Base-by-base conservation (phyloP, 345 rosid species). In the Cochlearia excelsa region DNA sequence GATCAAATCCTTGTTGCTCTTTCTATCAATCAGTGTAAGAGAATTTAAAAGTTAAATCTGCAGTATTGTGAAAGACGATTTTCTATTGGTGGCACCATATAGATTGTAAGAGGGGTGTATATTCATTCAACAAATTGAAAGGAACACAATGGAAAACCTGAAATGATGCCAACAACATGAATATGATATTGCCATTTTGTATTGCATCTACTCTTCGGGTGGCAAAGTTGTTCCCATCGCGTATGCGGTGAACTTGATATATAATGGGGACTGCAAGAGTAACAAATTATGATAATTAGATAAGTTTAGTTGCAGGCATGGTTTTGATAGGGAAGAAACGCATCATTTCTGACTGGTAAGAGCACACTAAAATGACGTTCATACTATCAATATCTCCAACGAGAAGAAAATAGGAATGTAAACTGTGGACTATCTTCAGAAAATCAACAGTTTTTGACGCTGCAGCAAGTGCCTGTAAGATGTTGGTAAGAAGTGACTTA, bases 401-500 rank as follows among this genome's bases (percentile, higher is more conserved):
- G 35, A 82, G 90, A 67, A 93, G 91, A 72, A 93, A 93, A 77
- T 83, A 89, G 59, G 80, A 78, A 69, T 93, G 99, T 70, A 93
- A 74, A 75, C 97, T 87, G 68, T 93, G 99, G 54, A 87, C 92
- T 73, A 79, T 61, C 77, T 93, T 93, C 44, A 84, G 85, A 72
- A 83, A 83, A 68, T 93, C 99, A 69, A 89, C 92, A 62, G 97
- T 93, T 81, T 93, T 93, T 57, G 88, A 89, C 30, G 97, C 97
- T 11, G 97, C 95, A 70, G 98, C 98, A 62, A 89, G 77, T 54
- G 96, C 98, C 98, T 91, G 85, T 70, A 75, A 43, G 59, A 37
- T 30, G 30, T 50, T 10, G 54, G 65, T 16, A 50, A 51, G 8
- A 63, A 16, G 41, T 9, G 43, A 29, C n/a, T 60, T 30, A 55